These are phyloP conservation scores for Blepharisma japonicum DNA, from an alignment of 73 alveolate genomes.

Conservation along the genomic window DNA sequence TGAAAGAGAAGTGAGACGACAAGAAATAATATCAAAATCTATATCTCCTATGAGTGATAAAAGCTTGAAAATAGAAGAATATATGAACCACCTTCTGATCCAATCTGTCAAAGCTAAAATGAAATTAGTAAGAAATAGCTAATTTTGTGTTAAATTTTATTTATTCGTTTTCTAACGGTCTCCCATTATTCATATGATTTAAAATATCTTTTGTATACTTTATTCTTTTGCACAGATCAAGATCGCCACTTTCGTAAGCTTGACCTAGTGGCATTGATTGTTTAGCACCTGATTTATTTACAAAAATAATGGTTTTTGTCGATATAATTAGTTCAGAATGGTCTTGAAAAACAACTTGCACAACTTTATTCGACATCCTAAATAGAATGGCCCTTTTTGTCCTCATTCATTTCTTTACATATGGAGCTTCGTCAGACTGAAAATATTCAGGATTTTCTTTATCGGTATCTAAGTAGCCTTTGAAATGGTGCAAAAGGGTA, in stretches of 20 bases:
- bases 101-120: no score
- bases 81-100: no score
- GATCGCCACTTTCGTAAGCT: conserved; percentile 78
- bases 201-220: conserved; percentile 83
- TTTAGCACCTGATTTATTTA: conserved; percentile 80
- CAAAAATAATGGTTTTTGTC: conserved; percentile 76
- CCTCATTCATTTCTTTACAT: conserved; percentile 80
- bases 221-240: conserved; percentile 88
- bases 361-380: conserved; percentile 81
- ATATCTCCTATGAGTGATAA: no score
- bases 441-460: conserved; percentile 6
- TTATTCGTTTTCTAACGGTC: no score
- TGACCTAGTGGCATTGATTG: conserved; percentile 59
- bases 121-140: no score
- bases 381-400: conserved; percentile 90
- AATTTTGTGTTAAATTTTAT: no score
- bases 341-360: conserved; percentile 88
- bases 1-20: no score
- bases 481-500: conserved; percentile 47
- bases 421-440: conserved; percentile 39
- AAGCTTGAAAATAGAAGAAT: no score
- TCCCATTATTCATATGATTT: conserved; percentile 59
- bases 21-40: no score
- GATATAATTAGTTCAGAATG: conserved; percentile 86
- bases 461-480: conserved; percentile 52